phyloP scores from a whole-genome alignment of 192 early-diverging fungal genomes.

The Mortierella antarctica region DNA sequence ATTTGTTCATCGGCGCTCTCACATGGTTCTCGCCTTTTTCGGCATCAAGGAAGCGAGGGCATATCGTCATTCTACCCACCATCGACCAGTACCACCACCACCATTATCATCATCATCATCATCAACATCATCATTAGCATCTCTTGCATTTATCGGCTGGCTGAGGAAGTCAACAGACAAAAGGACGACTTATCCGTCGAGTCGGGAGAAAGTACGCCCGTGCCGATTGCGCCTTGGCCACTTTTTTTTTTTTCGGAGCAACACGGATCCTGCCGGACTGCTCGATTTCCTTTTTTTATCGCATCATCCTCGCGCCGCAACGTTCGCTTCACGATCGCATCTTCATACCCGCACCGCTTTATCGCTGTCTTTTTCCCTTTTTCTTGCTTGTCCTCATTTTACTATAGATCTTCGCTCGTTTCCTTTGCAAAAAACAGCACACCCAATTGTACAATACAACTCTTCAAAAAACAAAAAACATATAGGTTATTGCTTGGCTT shows the following conservation, averaged over 20 bases:
- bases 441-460: constrained; percentile 45
- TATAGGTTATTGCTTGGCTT: too few species aligned
- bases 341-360: too few species aligned
- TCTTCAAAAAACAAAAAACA: constrained; percentile 3
- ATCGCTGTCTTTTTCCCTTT: background rate
- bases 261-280: background rate
- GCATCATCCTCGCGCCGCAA: too few species aligned
- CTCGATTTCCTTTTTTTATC: too few species aligned
- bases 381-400: background rate
- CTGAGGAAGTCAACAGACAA: too few species aligned
- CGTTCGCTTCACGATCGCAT: too few species aligned
- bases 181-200: background rate
- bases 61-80: background rate
- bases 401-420: background rate
- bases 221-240: background rate
- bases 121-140: too few species aligned
- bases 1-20: background rate
- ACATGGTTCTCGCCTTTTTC: background rate
- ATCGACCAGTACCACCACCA: background rate
- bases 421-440: background rate
- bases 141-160: too few species aligned
- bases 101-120: too few species aligned
- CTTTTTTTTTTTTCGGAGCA: constrained; percentile 17
- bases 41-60: background rate
- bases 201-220: background rate